Base-by-base conservation (phyloP, 2,329 filamentous ascomycete species). In the Colletotrichum sp. region DNA sequence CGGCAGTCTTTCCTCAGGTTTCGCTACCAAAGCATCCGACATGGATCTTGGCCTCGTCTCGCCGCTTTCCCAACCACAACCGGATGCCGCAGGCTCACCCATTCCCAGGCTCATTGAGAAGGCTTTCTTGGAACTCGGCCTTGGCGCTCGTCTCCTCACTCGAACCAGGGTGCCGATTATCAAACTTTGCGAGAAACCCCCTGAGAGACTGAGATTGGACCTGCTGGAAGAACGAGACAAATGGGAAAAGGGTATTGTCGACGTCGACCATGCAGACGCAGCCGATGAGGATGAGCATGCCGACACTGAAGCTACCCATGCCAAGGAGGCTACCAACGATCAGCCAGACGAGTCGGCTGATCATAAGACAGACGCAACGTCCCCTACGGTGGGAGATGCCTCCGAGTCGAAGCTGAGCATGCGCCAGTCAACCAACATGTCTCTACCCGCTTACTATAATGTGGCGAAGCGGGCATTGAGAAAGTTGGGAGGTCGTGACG, bases 41-140 rank as follows among this genome's bases (percentile, higher is more conserved):
- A 95, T 98, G 93, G 96, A 98, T 83, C 90, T 98, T 34, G 94
- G 93, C 10, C 89, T 98, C 39, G 87, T 97, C 7, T 93, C 94
- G 2, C 91, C 91, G 5, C 84, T 89, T 65, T 93, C 93, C 3
- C 81, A 84, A 25, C 85, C 89, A 60, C 86, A 89, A 67, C 88
- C 89, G 4, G 89, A 91, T 76, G 86, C 87, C 16, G 82, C 88
- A 18, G 89, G 89, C 36, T 93, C 91, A 7, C 87, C 89, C 2
- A 92, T 97, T 71, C 95, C 95, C 3, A 90, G 94, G 28, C 81
- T 96, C 8, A 84, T 98, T 3, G 95, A 97, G 81, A 94, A 93
- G 82, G 91, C 91, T 5, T 89, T 98, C 15, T 87, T 98, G 7
- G 89, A 94, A 18, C 86, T 90, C 32, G 94, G 94, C 0, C 91